Percentiles rank a stretch among this genome's conserved stretches.
phyloP scores from a whole-genome alignment of 257 asterid genomes.

The Verbascum thapsus region DNA sequence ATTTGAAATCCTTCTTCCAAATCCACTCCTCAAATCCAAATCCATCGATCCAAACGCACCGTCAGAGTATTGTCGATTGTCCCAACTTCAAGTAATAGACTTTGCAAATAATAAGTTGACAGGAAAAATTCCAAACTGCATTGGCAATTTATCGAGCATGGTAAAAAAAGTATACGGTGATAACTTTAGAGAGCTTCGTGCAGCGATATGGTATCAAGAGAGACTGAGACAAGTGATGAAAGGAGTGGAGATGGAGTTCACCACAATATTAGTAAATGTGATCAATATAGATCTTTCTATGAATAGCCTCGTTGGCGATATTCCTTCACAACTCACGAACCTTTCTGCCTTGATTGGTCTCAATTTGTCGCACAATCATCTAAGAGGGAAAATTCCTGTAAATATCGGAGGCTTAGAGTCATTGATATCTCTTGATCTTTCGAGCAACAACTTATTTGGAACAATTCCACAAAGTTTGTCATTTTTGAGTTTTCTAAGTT shows the following conservation, averaged over 20 bases:
- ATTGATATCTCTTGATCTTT: constrained; percentile 17
- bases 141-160: constrained; percentile 4
- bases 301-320: constrained; percentile 17
- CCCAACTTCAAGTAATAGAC: constrained; percentile 8
- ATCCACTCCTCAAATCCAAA: no score
- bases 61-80: not conserved
- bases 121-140: constrained; percentile 14
- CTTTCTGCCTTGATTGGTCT: not conserved
- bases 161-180: not conserved
- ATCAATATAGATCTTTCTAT: constrained; percentile 19
- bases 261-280: not conserved
- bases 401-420: constrained; percentile 2
- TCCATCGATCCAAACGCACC: no score
- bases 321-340: constrained; percentile 6
- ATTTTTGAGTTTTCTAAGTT: constrained; percentile 1
- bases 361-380: no score
- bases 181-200: no score
- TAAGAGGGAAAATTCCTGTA: constrained; percentile 9
- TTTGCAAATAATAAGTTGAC: constrained; percentile 14
- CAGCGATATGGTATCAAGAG: not conserved
- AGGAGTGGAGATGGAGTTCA: constrained; percentile 13
- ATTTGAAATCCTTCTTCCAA: no score
- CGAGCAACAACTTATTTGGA: no score
- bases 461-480: not conserved
- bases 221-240: constrained; percentile 16